A percentile compares a stretch with the other conserved stretches of the same genome.
Conservation (phyloP, 257 asterid species). For the Gardenia jasminoides region DNA sequence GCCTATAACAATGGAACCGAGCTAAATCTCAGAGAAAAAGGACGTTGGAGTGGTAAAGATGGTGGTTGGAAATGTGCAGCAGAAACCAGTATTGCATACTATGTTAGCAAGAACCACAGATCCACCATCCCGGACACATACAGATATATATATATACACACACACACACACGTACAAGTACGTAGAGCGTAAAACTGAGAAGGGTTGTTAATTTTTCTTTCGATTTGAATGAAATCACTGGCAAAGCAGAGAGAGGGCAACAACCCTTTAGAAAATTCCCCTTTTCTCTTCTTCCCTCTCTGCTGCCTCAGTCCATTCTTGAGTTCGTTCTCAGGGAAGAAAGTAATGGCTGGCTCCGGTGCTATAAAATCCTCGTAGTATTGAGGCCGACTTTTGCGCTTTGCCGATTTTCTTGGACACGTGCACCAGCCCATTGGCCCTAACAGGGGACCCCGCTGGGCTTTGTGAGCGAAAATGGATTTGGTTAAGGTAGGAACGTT, state of each 20-base stretch:
- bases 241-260: slow-evolving; percentile 17
- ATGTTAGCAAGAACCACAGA: too few relatives aligned
- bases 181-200: neutral
- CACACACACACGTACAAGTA: neutral
- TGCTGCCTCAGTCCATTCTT: slow-evolving; percentile 3
- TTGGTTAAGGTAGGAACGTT: too few relatives aligned
- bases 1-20: neutral
- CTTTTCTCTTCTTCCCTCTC: neutral
- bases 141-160: neutral
- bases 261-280: slow-evolving; percentile 11
- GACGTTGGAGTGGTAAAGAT: neutral
- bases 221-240: slow-evolving; percentile 2
- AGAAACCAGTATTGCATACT: neutral
- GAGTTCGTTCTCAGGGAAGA: neutral
- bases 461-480: too few relatives aligned
- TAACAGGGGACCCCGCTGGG: too few relatives aligned
- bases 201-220: slow-evolving; percentile 1
- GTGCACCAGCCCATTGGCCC: too few relatives aligned
- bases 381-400: too few relatives aligned
- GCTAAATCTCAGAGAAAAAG: too few relatives aligned
- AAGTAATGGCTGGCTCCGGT: neutral
- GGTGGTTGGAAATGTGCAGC: neutral
- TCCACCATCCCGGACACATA: neutral
- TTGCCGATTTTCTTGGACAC: too few relatives aligned
- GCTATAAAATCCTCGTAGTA: too few relatives aligned